phyloP scores from a whole-genome alignment of 495 filamentous ascomycete genomes.

The Trichodelitschia bisporula region DNA sequence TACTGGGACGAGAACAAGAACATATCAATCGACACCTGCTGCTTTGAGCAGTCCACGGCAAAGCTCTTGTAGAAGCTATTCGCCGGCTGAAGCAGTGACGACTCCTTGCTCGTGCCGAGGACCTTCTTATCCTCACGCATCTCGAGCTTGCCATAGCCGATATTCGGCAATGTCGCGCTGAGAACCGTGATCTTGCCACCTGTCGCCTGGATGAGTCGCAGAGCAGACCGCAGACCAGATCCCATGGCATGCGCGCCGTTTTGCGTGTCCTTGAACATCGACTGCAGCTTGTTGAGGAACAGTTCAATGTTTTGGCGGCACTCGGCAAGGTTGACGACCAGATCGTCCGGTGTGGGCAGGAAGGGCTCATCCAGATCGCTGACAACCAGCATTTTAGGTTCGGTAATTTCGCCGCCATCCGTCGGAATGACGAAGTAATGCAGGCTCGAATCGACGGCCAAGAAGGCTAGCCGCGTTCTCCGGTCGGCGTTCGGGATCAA shows the following conservation, averaged over 20 bases:
- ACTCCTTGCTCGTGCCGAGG: constrained; percentile 83
- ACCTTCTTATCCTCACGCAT: constrained; percentile 94
- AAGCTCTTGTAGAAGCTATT: constrained; percentile 98
- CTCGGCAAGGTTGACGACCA: constrained; percentile 78
- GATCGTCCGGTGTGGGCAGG: constrained; percentile 74
- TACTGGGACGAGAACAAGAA: constrained; percentile 95
- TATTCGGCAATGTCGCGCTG: constrained; percentile 70
- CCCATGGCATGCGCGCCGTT: constrained; percentile 76
- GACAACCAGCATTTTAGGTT: constrained; percentile 78
- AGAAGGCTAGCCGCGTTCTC: constrained; percentile 76
- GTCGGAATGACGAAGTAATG: constrained; percentile 89
- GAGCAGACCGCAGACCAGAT: constrained; percentile 71
- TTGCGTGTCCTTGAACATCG: constrained; percentile 90
- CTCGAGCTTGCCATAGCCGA: constrained; percentile 72
- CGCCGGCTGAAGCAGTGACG: constrained; percentile 60
- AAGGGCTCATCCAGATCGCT: constrained; percentile 95
- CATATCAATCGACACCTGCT: constrained; percentile 97
- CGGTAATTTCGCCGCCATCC: constrained; percentile 57
- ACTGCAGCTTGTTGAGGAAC: constrained; percentile 75
- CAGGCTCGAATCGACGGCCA: constrained; percentile 82
- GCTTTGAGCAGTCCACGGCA: constrained; percentile 95
- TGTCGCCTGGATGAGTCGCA: constrained; percentile 79
- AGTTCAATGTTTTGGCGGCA: constrained; percentile 72
- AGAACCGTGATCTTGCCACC: constrained; percentile 89
- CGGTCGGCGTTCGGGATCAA: constrained; percentile 93